Evolutionary conservation across 148 eudicot species (phyloP).

Genomic region (Fallopia convolvulus): DNA sequence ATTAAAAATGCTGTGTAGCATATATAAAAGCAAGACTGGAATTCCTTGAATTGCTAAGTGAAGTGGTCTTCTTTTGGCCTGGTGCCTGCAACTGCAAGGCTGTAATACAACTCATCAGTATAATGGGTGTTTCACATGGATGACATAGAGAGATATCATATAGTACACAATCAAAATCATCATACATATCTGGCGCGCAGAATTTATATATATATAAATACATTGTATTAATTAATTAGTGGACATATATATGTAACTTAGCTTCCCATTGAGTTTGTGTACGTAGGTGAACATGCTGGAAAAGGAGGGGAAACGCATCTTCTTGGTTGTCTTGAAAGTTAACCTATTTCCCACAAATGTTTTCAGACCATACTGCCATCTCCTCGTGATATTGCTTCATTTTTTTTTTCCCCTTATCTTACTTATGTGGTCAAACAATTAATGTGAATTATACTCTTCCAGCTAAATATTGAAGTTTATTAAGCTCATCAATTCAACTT

Average conservation of each 20-base stretch:
- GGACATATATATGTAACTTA: not conserved
- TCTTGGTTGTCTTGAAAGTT: not conserved
- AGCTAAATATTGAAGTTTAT: too few relatives aligned
- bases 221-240: not conserved
- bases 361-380: not conserved
- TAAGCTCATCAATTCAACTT: too few relatives aligned
- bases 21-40: not conserved
- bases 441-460: not conserved
- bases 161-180: not conserved
- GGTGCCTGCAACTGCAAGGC: slow-evolving; percentile 7
- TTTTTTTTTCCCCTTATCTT: not conserved
- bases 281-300: not conserved
- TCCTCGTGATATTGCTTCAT: not conserved
- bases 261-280: not conserved
- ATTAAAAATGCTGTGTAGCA: too few relatives aligned
- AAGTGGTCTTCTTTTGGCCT: not conserved
- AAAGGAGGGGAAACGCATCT: not conserved
- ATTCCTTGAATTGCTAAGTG: not conserved
- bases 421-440: not conserved
- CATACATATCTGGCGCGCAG: not conserved
- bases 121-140: not conserved
- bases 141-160: not conserved
- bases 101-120: not conserved
- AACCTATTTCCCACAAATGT: not conserved
- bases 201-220: not conserved